phyloP scores from a whole-genome alignment of 495 filamentous ascomycete genomes.

The Daldinia caldariorum region DNA sequence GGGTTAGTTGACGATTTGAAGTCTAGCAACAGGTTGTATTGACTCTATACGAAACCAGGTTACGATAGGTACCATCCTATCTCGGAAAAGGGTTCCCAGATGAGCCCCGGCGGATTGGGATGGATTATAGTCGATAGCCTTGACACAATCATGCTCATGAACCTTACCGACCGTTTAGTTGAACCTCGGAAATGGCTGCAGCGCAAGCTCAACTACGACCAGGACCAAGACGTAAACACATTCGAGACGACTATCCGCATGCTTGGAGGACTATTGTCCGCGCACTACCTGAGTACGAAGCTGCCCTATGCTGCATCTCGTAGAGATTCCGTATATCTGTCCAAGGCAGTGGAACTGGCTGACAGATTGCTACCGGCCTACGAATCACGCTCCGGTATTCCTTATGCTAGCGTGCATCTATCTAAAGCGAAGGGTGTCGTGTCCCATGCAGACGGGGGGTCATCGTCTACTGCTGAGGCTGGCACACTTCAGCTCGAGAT shows the following conservation, averaged over 20 bases:
- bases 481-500: constrained; percentile 81
- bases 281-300: constrained; percentile 71
- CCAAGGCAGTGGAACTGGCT: constrained; percentile 79
- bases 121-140: constrained; percentile 87
- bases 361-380: constrained; percentile 77
- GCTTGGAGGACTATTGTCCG: constrained; percentile 80
- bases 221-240: constrained; percentile 80
- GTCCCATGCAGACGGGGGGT: constrained; percentile 74
- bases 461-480: constrained; percentile 80
- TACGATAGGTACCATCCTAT: constrained; percentile 75
- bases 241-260: constrained; percentile 88
- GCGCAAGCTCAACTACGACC: constrained; percentile 73
- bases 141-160: constrained; percentile 87
- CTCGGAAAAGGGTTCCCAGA: constrained; percentile 69
- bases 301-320: constrained; percentile 47
- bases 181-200: constrained; percentile 80
- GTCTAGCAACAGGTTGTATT: constrained; percentile 5
- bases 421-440: constrained; percentile 67
- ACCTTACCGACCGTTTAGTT: constrained; percentile 74
- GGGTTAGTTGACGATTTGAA: constrained; percentile 59
- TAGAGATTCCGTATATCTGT: constrained; percentile 73
- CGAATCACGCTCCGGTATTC: constrained; percentile 74
- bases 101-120: constrained; percentile 72
- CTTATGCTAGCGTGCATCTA: constrained; percentile 81
- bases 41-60: constrained; percentile 54